A percentile compares a stretch with the other conserved stretches of the same genome.
Conservation (phyloP, 768 basidiomycete genomes). For the Collybia sp. region DNA sequence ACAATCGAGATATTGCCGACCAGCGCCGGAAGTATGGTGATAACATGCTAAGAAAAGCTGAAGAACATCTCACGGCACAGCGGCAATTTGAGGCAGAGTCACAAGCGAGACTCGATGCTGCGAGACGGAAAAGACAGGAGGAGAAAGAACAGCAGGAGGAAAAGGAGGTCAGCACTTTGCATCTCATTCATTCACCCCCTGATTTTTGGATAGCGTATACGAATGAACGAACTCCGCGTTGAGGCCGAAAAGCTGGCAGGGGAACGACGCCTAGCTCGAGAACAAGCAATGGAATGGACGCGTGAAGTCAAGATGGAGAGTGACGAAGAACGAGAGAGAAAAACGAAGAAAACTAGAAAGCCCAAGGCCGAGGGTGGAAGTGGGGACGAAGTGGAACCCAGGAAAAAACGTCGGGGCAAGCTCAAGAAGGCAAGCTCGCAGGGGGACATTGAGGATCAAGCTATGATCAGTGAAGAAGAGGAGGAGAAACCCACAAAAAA, state of each 20-base stretch:
- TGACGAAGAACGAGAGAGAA: slow-evolving; percentile 77
- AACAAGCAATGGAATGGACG: slow-evolving; percentile 79
- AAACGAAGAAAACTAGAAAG: slow-evolving; percentile 48
- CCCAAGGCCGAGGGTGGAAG: slow-evolving; percentile 48
- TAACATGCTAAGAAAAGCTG: slow-evolving; percentile 74
- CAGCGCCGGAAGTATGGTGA: slow-evolving; percentile 89
- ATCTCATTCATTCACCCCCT: slow-evolving; percentile 1
- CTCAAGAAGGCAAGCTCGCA: slow-evolving; percentile 51
- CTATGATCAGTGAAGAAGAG: slow-evolving; percentile 71
- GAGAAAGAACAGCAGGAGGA: slow-evolving; percentile 67
- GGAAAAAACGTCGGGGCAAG: slow-evolving; percentile 71
- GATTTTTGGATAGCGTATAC: slow-evolving; percentile 39
- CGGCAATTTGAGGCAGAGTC: slow-evolving; percentile 67
- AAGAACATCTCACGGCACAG: slow-evolving; percentile 75
- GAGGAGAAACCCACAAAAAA: slow-evolving; percentile 68
- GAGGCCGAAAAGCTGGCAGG: slow-evolving; percentile 80
- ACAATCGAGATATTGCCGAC: slow-evolving; percentile 83
- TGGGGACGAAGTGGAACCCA: slow-evolving; percentile 60
- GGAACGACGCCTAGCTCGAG: slow-evolving; percentile 68
- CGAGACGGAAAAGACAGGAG: slow-evolving; percentile 72
- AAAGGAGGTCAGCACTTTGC: slow-evolving; percentile 48
- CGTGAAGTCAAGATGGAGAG: slow-evolving; percentile 63
- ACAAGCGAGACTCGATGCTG: slow-evolving; percentile 69
- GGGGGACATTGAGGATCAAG: slow-evolving; percentile 59
- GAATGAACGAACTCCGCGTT: slow-evolving; percentile 57